A percentile compares a stretch with the other conserved stretches of the same genome.
phyloP scores from a whole-genome alignment of 768 basidiomycete species.

The Suillus bovinus region DNA sequence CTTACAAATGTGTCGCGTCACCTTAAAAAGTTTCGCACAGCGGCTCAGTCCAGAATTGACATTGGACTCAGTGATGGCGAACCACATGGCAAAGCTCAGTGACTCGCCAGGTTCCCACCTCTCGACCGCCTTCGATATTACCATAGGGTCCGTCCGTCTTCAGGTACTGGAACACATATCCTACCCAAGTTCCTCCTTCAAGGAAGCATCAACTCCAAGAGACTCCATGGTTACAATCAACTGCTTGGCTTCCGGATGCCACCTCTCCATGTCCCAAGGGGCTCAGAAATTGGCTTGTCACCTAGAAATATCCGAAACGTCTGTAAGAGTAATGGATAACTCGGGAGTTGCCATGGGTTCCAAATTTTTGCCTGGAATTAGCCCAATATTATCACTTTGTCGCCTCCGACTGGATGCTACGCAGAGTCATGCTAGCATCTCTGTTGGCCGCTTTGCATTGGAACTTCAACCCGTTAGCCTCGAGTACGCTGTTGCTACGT shows the following conservation, averaged over 20 bases:
- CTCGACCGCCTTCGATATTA: constrained; percentile 41
- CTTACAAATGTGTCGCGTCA: background rate
- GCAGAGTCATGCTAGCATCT: constrained; percentile 16
- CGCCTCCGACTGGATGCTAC: constrained; percentile 1
- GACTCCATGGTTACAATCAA: background rate
- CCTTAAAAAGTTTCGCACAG: constrained; percentile 24
- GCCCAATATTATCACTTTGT: background rate
- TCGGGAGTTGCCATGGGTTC: constrained; percentile 4
- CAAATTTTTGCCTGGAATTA: background rate
- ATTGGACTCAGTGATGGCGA: constrained; percentile 44
- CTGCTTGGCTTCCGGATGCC: constrained; percentile 2
- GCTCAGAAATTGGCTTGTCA: background rate
- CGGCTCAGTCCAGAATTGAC: constrained; percentile 38
- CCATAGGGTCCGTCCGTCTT: constrained; percentile 40
- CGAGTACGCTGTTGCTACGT: constrained; percentile 24
- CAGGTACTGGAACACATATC: constrained; percentile 48
- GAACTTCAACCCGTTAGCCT: constrained; percentile 33
- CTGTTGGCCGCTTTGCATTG: constrained; percentile 21
- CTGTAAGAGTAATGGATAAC: background rate
- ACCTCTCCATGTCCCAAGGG: background rate
- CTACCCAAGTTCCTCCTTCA: background rate
- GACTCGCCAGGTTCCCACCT: constrained; percentile 19
- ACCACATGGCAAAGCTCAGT: constrained; percentile 36
- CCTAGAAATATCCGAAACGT: background rate
- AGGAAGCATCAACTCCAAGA: background rate